Base-by-base conservation (phyloP, 805 yeast genomes). In the Tetrapisispora iriomotensis region DNA sequence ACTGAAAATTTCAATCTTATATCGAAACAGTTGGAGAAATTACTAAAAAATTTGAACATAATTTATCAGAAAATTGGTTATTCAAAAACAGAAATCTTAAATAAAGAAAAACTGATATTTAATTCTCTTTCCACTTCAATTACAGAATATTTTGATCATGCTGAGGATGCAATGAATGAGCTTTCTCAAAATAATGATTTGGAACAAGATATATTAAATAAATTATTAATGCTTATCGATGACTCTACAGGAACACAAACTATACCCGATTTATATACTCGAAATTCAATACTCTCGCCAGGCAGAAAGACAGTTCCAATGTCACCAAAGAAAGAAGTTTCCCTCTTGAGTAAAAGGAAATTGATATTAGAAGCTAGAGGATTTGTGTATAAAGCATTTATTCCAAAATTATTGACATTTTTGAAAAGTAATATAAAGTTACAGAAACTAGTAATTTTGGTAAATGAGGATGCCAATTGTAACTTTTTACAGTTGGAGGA, bases 61-160 rank as follows among this genome's bases (percentile, higher is more conserved):
- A 66, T 74, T 8, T 75, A 75, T 51, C 61, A 62, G 35, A 69
- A 66, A 41, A 76, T 77, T 29, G 83, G 83, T 1, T 75, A 71
- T 49, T 65, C 78, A 1, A 53, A 64, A n/a, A 49, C 54, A 8
- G 79, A 75, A 41, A 69, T 74, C 2, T 51, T 68, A 12, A 57
- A 56, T 27, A 76, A 74, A 46, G 76, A 74, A 46, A 56, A 67
- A 25, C 64, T 65, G 32, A 68, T 77, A 12, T 75, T 76, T 46
- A 65, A 59, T 13, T 66, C 66, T 4, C 62, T 77, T 6, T 70
- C 76, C 26, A 64, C 65, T 21, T 70, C 77, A 1, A 72, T 77
- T 23, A 57, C 65, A 17, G 62, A 65, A 42, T 73, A 63, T 41
- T 53, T 63, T 20, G 46, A 56, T 2, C 61, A 60, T 23, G 67